Base-by-base conservation (phyloP, 202 grass and related monocot genomes). In the Panicum virgatum region DNA sequence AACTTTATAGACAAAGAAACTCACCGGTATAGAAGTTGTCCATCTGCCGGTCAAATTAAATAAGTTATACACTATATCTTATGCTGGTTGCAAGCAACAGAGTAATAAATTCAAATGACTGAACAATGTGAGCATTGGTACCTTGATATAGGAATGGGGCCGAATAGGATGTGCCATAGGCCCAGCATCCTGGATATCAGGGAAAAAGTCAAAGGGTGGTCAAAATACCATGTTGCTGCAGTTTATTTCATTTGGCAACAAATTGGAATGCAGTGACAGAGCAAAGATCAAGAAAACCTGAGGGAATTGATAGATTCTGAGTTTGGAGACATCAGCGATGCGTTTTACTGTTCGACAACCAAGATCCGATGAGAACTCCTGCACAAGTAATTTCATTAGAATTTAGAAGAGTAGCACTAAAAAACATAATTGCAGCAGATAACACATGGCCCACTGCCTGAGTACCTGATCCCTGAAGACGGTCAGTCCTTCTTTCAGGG, bases 351-450 rank as follows among this genome's bases (percentile, higher is more conserved):
- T 79, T 18, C 89, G 92, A 29, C 92, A 93, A 29, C 92, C 96
- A 46, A 98, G 88, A 85, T 98, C 96, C 75, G 96, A 98, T 12
- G 96, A 98, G 77, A 98, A 98, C 72, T 98, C 96, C 96, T 98
- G 87, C 73, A 73, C 67, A 86, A 12, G 26, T 12, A 54, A 76
- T 65, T 69, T 82, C 15, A 40, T 90, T 69, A 62, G n/a, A n/a
- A n/a, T n/a, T n/a, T n/a, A n/a, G 45, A 51, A 7, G 44, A 47
- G 18, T 66, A 79, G 42, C 29, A 75, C 40, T n/a, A 37, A 89
- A 59, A 75, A 53, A 12, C 42, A 83, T 75, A 69, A 19, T 62
- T 52, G 38, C 37, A 86, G 62, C 13, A 34, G n/a, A 12, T 44
- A 61, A 53, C 6, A 50, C 50, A 73, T 44, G 52, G 22, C 78